Evolutionary conservation across 2,329 filamentous ascomycete species (phyloP), one percentile per base, ranked within the genome.

Genomic region (Didymella lethalis): DNA sequence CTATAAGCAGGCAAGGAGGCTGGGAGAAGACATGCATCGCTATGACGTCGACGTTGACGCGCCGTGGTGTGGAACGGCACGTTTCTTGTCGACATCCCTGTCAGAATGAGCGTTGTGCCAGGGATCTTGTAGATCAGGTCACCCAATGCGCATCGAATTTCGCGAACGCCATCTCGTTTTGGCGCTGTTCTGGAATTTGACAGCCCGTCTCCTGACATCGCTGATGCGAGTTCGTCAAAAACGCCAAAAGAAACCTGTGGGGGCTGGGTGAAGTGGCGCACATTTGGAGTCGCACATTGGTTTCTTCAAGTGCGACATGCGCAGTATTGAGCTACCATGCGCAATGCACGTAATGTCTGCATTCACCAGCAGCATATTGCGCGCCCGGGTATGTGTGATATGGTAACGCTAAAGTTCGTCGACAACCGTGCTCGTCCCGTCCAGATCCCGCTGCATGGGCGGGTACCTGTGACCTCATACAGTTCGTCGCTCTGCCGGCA

Each of bases 401-500:
- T 38, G 25, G 28, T 48, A 56, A 45, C 23, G 31, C 55, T 60
- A 38, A 52, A 52, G 36, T 52, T 51, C 20, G 51, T 57, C 44
- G 38, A 57, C 34, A 44, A 48, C 50, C 57, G 31, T 61, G 55
- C 47, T 56, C 38, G 34, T 59, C 44, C 54, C 50, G 50, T 54
- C 51, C 44, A 52, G 40, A 31, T 56, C 47, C 49, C 23, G 25
- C 53, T 46, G 60, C 61, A 59, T 18, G 41, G 41, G 57, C 64
- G 41, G 61, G 61, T 62, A 64, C 59, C 58, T 50, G 60, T 62
- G 48, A 54, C 28, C 51, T 64, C 55, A 70, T 31, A 52, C 64
- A 44, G 49, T 58, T n/a, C 75, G 72, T 61, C 81, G 74, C 57
- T 75, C 76, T 48, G 69, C 67, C 12, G 82, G 82, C 81, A 83